A percentile compares a stretch with the other conserved stretches of the same genome.
phyloP scores from a whole-genome alignment of 1,284 basidiomycete species.

The Ustilago vetiveriae region DNA sequence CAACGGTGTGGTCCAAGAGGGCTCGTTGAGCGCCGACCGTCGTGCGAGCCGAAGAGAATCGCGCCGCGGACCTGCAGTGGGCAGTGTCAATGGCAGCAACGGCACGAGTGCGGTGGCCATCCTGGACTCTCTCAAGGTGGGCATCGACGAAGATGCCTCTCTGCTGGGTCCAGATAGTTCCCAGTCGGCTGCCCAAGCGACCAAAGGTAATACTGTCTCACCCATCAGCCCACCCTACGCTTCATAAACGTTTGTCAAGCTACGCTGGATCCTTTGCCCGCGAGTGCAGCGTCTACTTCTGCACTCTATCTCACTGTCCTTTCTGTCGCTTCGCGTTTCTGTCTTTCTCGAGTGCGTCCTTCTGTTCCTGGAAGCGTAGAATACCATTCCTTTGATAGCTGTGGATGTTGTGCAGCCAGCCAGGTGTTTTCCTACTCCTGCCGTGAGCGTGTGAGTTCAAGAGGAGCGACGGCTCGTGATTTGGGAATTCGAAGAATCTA shows the following conservation, averaged over 20 bases:
- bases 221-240: slow-evolving; percentile 40
- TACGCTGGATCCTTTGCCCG: background rate
- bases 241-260: background rate
- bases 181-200: background rate
- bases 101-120: slow-evolving; percentile 31
- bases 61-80: slow-evolving; percentile 13
- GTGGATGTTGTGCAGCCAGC: too few species aligned
- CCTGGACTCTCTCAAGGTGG: slow-evolving; percentile 48
- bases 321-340: background rate
- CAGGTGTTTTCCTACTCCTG: too few species aligned
- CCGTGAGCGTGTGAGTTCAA: too few species aligned
- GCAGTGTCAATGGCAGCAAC: slow-evolving; percentile 21
- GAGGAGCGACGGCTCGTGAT: too few species aligned
- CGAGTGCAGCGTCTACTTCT: background rate
- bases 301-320: background rate
- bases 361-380: slow-evolving; percentile 1
- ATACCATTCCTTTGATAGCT: slow-evolving; percentile 18
- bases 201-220: background rate
- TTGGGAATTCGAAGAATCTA: background rate
- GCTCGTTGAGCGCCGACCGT: slow-evolving; percentile 13
- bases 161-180: slow-evolving; percentile 34
- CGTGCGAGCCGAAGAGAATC: slow-evolving; percentile 42
- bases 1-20: slow-evolving; percentile 26
- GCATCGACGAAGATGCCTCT: slow-evolving; percentile 28
- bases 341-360: background rate